Conservation (phyloP, 768 basidiomycete genomes). For the Pisolithus microcarpus region DNA sequence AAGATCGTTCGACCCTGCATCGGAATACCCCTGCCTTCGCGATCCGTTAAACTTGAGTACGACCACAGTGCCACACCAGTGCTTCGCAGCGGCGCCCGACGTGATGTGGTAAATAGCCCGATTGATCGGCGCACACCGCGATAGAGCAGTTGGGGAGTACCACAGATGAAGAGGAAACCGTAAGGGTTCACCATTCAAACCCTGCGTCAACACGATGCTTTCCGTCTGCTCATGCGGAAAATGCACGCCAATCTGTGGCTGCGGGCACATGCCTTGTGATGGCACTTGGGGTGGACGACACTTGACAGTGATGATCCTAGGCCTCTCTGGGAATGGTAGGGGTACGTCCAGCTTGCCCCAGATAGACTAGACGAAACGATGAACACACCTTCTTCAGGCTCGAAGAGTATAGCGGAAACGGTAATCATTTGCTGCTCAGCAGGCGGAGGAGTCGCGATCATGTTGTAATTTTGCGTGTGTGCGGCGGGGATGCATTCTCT, state of each 20-base stretch:
- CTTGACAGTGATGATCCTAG: conserved; percentile 59
- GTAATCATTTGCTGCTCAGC: conserved; percentile 58
- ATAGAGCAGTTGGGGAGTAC: conserved; percentile 64
- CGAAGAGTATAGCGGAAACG: conserved; percentile 69
- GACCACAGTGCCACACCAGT: conserved; percentile 75
- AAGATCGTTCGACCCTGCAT: conserved; percentile 78
- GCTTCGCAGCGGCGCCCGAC: conserved; percentile 69
- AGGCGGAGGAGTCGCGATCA: conserved; percentile 71
- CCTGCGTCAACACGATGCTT: conserved; percentile 72
- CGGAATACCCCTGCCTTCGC: conserved; percentile 76
- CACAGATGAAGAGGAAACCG: conserved; percentile 80
- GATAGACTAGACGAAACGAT: conserved; percentile 2
- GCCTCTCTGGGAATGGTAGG: conserved; percentile 48
- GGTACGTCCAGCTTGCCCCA: conserved; percentile 3
- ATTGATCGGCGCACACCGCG: conserved; percentile 59
- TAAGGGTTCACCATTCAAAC: conserved; percentile 73
- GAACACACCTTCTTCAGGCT: conserved; percentile 64
- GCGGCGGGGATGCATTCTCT: conserved; percentile 55
- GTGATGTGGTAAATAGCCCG: conserved; percentile 79
- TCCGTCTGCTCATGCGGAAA: conserved; percentile 55
- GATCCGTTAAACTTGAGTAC: conserved; percentile 84
- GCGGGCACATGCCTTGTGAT: conserved; percentile 65
- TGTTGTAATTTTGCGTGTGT: conserved; percentile 46
- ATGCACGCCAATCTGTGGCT: conserved; percentile 53
- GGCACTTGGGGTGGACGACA: conserved; percentile 68